Evolutionary conservation across 495 filamentous ascomycete species (phyloP).

Genomic region (Astrothelium subdiscretum): DNA sequence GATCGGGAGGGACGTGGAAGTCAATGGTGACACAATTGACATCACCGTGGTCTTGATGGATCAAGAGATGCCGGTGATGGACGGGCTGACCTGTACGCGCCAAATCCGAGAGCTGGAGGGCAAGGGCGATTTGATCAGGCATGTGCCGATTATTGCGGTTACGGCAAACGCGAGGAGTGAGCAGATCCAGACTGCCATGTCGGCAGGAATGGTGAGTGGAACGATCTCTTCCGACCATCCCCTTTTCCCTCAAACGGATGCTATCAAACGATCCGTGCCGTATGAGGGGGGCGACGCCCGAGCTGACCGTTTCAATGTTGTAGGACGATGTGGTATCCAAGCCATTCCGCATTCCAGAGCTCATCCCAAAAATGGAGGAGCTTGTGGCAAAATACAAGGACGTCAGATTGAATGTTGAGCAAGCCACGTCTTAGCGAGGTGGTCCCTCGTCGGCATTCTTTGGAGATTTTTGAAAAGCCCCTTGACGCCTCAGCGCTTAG

Average conservation of each 20-base stretch:
- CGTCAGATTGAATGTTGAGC: not conserved
- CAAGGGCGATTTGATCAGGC: slow-evolving; percentile 35
- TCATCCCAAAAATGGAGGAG: slow-evolving; percentile 54
- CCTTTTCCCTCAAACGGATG: not conserved
- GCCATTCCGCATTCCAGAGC: slow-evolving; percentile 61
- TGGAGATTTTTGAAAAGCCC: not conserved
- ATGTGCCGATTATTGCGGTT: slow-evolving; percentile 66
- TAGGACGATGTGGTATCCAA: slow-evolving; percentile 74
- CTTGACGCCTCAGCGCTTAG: not conserved
- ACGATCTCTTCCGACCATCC: not conserved
- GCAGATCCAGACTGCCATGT: slow-evolving; percentile 52
- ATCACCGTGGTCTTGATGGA: slow-evolving; percentile 68
- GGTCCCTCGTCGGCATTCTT: not conserved
- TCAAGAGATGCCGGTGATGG: slow-evolving; percentile 78
- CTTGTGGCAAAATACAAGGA: slow-evolving; percentile 13
- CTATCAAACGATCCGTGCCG: not conserved
- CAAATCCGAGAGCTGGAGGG: slow-evolving; percentile 53
- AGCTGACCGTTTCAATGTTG: not conserved
- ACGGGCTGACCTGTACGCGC: slow-evolving; percentile 57
- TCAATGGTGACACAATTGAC: slow-evolving; percentile 24
- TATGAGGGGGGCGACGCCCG: not conserved
- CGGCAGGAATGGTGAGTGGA: slow-evolving; percentile 54
- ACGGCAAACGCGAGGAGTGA: slow-evolving; percentile 62
- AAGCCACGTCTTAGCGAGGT: not conserved
- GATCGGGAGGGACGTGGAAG: not conserved